Evolutionary conservation across 2,329 filamentous ascomycete genomes (phyloP), one percentile per base, ranked within the genome.

Genomic region (Colletotrichum spaethianum): DNA sequence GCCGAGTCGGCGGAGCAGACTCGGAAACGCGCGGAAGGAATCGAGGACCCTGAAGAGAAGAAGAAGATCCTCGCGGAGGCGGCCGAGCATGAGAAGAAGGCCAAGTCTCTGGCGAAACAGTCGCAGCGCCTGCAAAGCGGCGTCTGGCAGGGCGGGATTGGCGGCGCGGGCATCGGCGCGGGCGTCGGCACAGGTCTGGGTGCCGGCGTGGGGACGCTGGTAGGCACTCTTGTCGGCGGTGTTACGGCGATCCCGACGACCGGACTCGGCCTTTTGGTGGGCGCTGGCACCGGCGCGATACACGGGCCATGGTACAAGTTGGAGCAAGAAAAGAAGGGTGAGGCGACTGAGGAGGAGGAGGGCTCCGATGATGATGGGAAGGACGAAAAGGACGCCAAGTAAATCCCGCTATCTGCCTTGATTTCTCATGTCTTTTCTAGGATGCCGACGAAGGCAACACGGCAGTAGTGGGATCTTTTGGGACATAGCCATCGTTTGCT

Each of bases 221-320:
- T 69, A 1, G 48, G 57, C 14, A 38, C 64, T 2, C 65, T 72
- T 12, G 69, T 72, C 18, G 69, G 69, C 31, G 69, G 69, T 28
- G 69, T 72, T 9, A 67, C 69, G 14, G 57, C 44, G 20, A 69
- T 72, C 2, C 69, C 69, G 28, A 72, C 69, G 1, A 64, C 69
- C 18, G 52, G 31, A 4, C 20, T 72, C 3, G 69, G 69, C 5
- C 50, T 50, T 11, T 14, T 72, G 28, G 38, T 72, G n/a, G 69
- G 69, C 4, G 69, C 11, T 6, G 69, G 65, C 7, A 56, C 59
- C 12, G 69, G 69, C 8, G 69, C 69, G 11, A 69, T 72, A 0
- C 69, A 72, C 16, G 69, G 69, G 28, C 69, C 69, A 3, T 72
- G 69, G 69, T 72, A 69, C 38, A 72, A 62, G n/a, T 7, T 72